These are phyloP conservation scores for Hevea brasiliensis DNA, from an alignment of 345 rosid species.

Conservation along the genomic window DNA sequence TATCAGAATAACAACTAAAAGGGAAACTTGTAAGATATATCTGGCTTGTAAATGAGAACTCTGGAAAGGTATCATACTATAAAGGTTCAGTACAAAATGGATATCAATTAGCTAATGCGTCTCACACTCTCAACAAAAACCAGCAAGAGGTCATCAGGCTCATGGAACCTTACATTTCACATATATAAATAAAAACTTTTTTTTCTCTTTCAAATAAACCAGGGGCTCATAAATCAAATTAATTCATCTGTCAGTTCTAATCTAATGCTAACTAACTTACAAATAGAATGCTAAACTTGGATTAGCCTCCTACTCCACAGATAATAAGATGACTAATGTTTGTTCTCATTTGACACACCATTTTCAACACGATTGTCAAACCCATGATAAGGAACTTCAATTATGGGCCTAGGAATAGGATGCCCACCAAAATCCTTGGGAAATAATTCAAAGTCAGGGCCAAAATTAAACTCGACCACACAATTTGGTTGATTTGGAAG, in stretches of 20 bases:
- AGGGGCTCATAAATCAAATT: constrained; percentile 22
- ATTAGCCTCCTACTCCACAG: constrained; percentile 18
- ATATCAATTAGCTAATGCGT: neutral
- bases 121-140: neutral
- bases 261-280: constrained; percentile 16
- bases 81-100: neutral
- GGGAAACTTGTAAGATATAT: neutral
- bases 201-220: constrained; percentile 20
- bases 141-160: neutral
- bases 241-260: constrained; percentile 33
- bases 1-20: neutral
- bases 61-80: neutral
- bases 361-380: constrained; percentile 58
- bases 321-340: constrained; percentile 39
- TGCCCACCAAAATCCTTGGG: constrained; percentile 72
- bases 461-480: constrained; percentile 85
- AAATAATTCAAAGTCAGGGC: constrained; percentile 74
- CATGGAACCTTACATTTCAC: constrained; percentile 18
- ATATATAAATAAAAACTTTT: constrained; percentile 19
- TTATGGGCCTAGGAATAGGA: constrained; percentile 67
- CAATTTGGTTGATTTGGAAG: constrained; percentile 90
- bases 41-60: neutral
- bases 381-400: constrained; percentile 76
- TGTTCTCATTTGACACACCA: constrained; percentile 59
- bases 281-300: constrained; percentile 25